A percentile compares a stretch with the other conserved stretches of the same genome.
phyloP scores from a whole-genome alignment of 371 early-diverging fungal genomes.

The Apophysomyces variabilis region DNA sequence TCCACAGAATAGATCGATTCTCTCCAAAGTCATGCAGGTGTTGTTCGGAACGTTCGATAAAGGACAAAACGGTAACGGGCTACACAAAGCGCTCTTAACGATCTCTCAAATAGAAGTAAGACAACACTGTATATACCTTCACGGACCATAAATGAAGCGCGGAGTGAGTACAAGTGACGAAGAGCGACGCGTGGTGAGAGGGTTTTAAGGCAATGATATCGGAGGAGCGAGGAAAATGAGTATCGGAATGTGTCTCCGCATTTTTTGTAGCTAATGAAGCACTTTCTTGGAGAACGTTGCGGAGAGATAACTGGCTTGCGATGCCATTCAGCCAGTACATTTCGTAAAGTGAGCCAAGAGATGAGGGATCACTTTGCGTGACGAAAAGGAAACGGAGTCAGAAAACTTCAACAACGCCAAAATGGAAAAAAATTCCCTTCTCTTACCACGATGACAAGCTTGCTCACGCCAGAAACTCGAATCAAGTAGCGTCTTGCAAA shows the following conservation, averaged over 20 bases:
- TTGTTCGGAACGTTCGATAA: constrained; percentile 51
- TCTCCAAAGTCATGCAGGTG: constrained; percentile 55
- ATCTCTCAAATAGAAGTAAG: neutral
- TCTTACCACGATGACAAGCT: constrained; percentile 42
- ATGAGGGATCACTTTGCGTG: neutral
- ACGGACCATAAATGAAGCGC: constrained; percentile 54
- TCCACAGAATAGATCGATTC: constrained; percentile 48
- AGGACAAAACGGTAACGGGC: constrained; percentile 50
- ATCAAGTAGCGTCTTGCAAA: constrained; percentile 52
- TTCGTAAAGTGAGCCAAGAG: constrained; percentile 9
- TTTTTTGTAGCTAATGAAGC: constrained; percentile 19
- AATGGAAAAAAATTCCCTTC: neutral
- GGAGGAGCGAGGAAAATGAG: constrained; percentile 22
- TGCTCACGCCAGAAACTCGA: constrained; percentile 57
- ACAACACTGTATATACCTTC: constrained; percentile 37
- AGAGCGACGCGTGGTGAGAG: constrained; percentile 52
- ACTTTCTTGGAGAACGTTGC: constrained; percentile 19
- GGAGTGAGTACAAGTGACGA: constrained; percentile 42
- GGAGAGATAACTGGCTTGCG: constrained; percentile 45
- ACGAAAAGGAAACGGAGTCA: too few relatives aligned
- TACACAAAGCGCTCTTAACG: constrained; percentile 17
- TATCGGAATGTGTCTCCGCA: constrained; percentile 13
- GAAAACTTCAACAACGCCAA: too few relatives aligned
- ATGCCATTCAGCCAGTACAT: constrained; percentile 62
- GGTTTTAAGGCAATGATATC: constrained; percentile 40